phyloP scores from a whole-genome alignment of 1,284 basidiomycete species.

The Exobasidium cylindrosporum region DNA sequence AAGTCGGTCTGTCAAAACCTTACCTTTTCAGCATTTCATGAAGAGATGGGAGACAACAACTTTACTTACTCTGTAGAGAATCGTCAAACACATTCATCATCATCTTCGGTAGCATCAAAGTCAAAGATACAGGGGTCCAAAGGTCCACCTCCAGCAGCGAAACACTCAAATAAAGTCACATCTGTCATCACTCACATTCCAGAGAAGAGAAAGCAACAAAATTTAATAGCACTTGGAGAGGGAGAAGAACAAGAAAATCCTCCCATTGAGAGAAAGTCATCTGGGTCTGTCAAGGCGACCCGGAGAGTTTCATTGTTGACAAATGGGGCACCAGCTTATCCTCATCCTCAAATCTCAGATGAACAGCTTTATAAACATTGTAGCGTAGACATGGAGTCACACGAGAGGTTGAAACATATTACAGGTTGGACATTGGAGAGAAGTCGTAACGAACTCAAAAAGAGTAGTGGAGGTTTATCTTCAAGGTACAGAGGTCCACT shows the following conservation, averaged over 20 bases:
- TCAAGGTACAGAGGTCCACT: not conserved
- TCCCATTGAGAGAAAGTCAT: not conserved
- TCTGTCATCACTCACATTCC: too few relatives aligned
- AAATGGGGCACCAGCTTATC: constrained; percentile 5
- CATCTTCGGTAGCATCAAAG: not conserved
- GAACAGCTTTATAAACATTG: constrained; percentile 4
- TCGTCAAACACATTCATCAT: not conserved
- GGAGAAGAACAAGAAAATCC: not conserved
- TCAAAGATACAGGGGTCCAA: not conserved
- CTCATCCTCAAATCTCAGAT: constrained; percentile 6
- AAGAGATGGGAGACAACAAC: not conserved
- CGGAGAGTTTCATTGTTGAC: constrained; percentile 2
- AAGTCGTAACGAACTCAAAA: not conserved
- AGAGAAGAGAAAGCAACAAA: too few relatives aligned
- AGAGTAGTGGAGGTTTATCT: not conserved
- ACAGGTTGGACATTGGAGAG: constrained; percentile 8
- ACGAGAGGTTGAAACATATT: not conserved
- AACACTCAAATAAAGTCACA: not conserved
- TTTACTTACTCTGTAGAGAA: not conserved
- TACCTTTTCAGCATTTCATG: not conserved
- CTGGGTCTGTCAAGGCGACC: not conserved
- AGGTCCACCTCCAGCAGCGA: constrained; percentile 6
- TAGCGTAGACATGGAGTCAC: not conserved
- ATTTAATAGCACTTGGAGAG: too few relatives aligned
- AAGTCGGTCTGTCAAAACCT: too few relatives aligned